phyloP scores from a whole-genome alignment of 768 basidiomycete species.

The Kwoniella sp. region DNA sequence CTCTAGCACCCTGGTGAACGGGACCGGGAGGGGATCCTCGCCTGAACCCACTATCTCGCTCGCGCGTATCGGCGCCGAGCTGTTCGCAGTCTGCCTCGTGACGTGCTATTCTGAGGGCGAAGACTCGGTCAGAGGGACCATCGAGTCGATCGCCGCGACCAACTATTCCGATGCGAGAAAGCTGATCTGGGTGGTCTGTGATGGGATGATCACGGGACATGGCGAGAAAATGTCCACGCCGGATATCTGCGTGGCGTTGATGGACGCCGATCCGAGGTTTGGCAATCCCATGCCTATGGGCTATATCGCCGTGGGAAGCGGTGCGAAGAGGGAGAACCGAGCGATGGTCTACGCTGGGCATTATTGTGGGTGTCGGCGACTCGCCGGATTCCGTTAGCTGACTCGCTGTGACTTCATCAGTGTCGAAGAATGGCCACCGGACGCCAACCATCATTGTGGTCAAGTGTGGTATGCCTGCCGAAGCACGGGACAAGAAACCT shows the following conservation, averaged over 20 bases:
- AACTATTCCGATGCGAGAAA: slow-evolving; percentile 89
- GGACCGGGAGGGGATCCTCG: background rate
- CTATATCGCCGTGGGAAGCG: slow-evolving; percentile 84
- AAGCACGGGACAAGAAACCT: slow-evolving; percentile 85
- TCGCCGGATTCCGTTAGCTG: background rate
- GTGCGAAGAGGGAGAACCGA: slow-evolving; percentile 81
- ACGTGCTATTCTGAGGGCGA: slow-evolving; percentile 98
- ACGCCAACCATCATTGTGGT: slow-evolving; percentile 92
- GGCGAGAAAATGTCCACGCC: slow-evolving; percentile 95
- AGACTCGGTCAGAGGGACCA: slow-evolving; percentile 80
- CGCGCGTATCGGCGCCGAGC: slow-evolving; percentile 85
- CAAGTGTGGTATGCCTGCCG: slow-evolving; percentile 88
- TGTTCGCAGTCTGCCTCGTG: slow-evolving; percentile 91
- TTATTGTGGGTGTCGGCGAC: slow-evolving; percentile 66
- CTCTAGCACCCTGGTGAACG: slow-evolving; percentile 32
- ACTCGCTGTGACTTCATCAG: slow-evolving; percentile 6
- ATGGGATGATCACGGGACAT: slow-evolving; percentile 97
- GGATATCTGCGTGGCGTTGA: slow-evolving; percentile 84
- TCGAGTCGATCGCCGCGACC: slow-evolving; percentile 87
- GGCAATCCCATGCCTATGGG: slow-evolving; percentile 94
- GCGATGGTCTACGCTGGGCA: slow-evolving; percentile 99
- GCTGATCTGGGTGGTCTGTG: slow-evolving; percentile 86
- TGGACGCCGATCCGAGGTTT: slow-evolving; percentile 91
- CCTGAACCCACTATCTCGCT: slow-evolving; percentile 67
- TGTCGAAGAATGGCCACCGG: slow-evolving; percentile 60